Evolutionary conservation across 1,284 basidiomycete genomes (phyloP), one percentile per base, ranked within the genome.

Genomic region (Marasmius sp.): DNA sequence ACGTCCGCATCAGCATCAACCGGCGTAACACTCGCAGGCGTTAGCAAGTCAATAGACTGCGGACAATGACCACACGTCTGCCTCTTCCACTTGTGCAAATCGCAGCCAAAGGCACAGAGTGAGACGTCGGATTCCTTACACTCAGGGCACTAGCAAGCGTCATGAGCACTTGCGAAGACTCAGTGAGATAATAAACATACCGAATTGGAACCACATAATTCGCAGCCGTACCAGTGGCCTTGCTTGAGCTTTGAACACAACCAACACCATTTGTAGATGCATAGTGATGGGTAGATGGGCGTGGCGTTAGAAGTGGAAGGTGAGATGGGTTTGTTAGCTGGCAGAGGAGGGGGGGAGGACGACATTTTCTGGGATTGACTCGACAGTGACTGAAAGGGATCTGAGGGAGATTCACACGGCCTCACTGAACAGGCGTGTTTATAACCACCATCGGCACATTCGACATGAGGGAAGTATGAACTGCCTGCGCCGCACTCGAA

Each of bases 151-250:
- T 79, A 51, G 6, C 55, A 53, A 39, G 43, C 57, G 59, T 45
- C 48, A 7, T 47, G 41, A 43, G 41, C 6, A 12, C 56, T n/a
- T 57, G 18, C 52, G 38, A 36, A 27, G 20, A 10, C n/a, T 27
- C 34, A 38, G 27, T 18, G 37, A 33, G 36, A 52, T 27, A 48
- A n/a, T 37, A 43, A 51, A 64, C 76, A 66, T 62, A 80, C 77
- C 57, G 74, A 65, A 38, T 72, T 62, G 59, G 67, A 58, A 61
- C 71, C 67, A 61, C 83, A 84, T 63, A 75, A 74, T 37, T 70
- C 67, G 65, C 83, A 84, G 34, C 74, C 74, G 65, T 75, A 79
- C 79, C 79, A 80, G 6, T 73, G 67, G 18, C 73, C 74, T 22
- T 67, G 66, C 58, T 77, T 75, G 56, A 68, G 70, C 49, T 67